These are phyloP conservation scores for Tremella yokohamensis DNA, from an alignment of 768 basidiomycete species.

Conservation along the genomic window DNA sequence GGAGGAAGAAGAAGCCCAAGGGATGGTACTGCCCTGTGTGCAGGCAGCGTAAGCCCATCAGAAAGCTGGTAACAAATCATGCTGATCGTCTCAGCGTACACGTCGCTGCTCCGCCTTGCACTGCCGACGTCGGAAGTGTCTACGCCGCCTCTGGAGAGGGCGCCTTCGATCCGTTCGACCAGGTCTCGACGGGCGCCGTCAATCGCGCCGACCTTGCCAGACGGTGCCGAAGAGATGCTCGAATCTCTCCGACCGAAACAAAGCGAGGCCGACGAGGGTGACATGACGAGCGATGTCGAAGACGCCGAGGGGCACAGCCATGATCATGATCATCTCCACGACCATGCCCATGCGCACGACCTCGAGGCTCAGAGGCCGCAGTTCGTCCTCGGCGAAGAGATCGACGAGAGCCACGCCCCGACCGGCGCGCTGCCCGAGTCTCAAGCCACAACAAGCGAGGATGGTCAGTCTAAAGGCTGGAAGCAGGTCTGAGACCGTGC, in stretches of 20 bases:
- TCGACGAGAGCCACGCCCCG: slow-evolving; percentile 12
- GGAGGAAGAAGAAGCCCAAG: slow-evolving; percentile 84
- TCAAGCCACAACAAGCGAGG: no score
- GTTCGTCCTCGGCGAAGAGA: slow-evolving; percentile 37
- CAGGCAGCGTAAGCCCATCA: slow-evolving; percentile 74
- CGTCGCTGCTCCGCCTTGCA: slow-evolving; percentile 77
- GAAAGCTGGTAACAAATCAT: not conserved
- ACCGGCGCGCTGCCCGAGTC: no score
- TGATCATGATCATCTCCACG: slow-evolving; percentile 33
- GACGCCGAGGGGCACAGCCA: not conserved
- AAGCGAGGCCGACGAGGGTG: no score
- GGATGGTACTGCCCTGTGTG: slow-evolving; percentile 98
- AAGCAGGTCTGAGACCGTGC: no score
- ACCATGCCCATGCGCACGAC: slow-evolving; percentile 23
- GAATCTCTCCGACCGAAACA: slow-evolving; percentile 34
- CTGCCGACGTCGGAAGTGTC: slow-evolving; percentile 42
- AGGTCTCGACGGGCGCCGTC: slow-evolving; percentile 24
- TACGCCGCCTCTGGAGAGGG: slow-evolving; percentile 18
- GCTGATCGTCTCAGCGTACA: slow-evolving; percentile 63
- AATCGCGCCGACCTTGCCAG: slow-evolving; percentile 48
- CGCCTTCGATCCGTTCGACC: slow-evolving; percentile 34
- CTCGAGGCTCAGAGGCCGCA: slow-evolving; percentile 26
- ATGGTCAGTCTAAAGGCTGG: no score
- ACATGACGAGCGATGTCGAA: no score
- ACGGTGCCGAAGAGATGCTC: slow-evolving; percentile 51